Evolutionary conservation across 495 filamentous ascomycete genomes (phyloP), one percentile per base, ranked within the genome.

Genomic region (Penicillium turbatum): DNA sequence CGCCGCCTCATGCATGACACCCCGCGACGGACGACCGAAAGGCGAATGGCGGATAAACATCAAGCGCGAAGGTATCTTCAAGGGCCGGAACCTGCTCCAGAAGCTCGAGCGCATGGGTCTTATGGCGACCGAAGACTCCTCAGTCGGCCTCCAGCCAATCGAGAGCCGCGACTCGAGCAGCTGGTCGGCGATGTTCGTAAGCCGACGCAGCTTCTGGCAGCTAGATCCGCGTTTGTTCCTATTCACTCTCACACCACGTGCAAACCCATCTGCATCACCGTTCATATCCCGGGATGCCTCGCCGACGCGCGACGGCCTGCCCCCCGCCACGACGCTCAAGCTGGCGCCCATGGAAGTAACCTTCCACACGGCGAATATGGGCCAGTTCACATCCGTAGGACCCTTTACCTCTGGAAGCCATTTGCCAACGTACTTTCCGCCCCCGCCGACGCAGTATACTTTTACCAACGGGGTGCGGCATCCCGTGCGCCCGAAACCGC

Each of bases 101-200:
- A 96, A 95, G 72, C 78, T 97, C 13, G 91, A 95, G 72, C 82
- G 91, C 32, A 97, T 97, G 91, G 90, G 91, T 12, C 67, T 97
- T 8, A 83, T 97, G 39, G 73, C 85, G 1, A 87, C 73, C 38
- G 77, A 87, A 46, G 88, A 95, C 61, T 91, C 89, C 0, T 78
- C 79, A 15, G 86, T 93, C 6, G 90, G 90, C 7, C 68, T 81
- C 0, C 76, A 81, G 49, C 60, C 81, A 11, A 46, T 70, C 27
- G 81, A 87, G 42, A 84, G 87, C 34, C 68, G 74, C 45, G 74
- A 72, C 44, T 80, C 81, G 6, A 81, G 82, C 39, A 79, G 78
- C 44, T 96, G 89, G 89, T 76, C 73, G 17, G 73, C 83, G 35
- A 92, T 95, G 89, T 95, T 93, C 58, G 82, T 88, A 40, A 86